A percentile compares a stretch with the other conserved stretches of the same genome.
Evolutionary conservation across 495 filamentous ascomycete species (phyloP).

Genomic region (Podospora pseudocomata): DNA sequence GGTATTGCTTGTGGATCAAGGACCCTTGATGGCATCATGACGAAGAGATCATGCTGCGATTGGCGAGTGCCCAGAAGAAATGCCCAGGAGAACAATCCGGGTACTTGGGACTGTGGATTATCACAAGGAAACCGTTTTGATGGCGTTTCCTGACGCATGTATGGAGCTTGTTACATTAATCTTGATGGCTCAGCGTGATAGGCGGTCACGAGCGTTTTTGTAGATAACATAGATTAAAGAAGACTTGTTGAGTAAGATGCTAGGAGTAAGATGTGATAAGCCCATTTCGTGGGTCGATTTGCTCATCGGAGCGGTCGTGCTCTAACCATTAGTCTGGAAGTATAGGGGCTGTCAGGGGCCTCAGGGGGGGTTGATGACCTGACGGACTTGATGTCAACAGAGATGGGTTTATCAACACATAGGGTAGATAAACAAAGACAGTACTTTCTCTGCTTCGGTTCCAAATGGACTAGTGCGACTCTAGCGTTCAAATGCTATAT

Average conservation of each 20-base stretch:
- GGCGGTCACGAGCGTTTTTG: background rate
- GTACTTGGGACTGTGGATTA: background rate
- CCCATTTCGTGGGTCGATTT: background rate
- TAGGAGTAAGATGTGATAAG: background rate
- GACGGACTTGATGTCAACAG: too few species aligned
- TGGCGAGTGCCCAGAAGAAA: background rate
- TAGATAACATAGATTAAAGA: background rate
- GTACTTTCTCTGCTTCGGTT: too few species aligned
- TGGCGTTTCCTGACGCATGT: background rate
- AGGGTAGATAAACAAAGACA: too few species aligned
- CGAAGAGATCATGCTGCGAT: background rate
- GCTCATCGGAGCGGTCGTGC: background rate
- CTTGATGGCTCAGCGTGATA: background rate
- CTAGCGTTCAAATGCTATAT: too few species aligned
- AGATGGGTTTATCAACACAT: too few species aligned
- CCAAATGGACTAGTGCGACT: too few species aligned
- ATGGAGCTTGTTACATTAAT: background rate
- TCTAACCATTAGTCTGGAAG: background rate
- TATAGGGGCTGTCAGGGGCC: background rate
- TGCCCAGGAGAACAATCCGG: background rate
- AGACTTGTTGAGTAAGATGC: background rate
- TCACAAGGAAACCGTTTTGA: background rate
- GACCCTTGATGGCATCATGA: background rate
- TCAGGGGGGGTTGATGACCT: background rate
- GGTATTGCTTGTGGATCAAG: background rate